Evolutionary conservation across 2,329 filamentous ascomycete genomes (phyloP), one percentile per base, ranked within the genome.

Genomic region (Sporothrix brasiliensis): DNA sequence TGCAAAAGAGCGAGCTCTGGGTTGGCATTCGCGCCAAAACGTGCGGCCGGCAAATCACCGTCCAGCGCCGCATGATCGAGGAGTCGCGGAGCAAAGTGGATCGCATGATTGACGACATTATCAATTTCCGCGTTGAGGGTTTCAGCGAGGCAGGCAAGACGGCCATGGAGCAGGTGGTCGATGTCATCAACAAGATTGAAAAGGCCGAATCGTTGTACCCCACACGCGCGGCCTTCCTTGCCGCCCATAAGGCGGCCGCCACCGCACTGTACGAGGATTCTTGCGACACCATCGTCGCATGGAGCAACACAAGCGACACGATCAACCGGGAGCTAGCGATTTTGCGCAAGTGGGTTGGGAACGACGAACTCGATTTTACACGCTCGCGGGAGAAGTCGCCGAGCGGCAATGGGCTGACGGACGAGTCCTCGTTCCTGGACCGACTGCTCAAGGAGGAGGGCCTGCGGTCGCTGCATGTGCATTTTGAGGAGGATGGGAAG

Each of bases 261-360:
- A 96, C 93, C 1, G 85, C 88, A 41, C 86, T 89, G 41, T 99
- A 94, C 80, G 85, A 87, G 73, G 90, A 94, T 73, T 93, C 93
- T 39, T 95, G 91, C 76, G 92, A 97, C 78, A 91, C 94, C 65
- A 91, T 99, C 74, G 89, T 97, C 73, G 90, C 94, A 3, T 99
- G 95, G 95, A 91, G 97, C 83, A 99, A 98, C 80, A 97, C 94
- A 67, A 97, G 94, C 44, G 90, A 94, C 77, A 89, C 97, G 77
- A 98, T 99, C 84, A 97, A 96, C 79, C 97, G 92, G 2, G 92
- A 99, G 79, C 87, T 99, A 71, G 89, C 89, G 16, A 94, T 98
- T 73, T 81, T 99, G 73, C 94, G 95, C 79, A 93, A 91, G 73
- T 99, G 95, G 95, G 95, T 99, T 34, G 95, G 95, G 69, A 99